A percentile compares a stretch with the other conserved stretches of the same genome.
Evolutionary conservation across 495 filamentous ascomycete genomes (phyloP).

Genomic region (Xylaria longipes): DNA sequence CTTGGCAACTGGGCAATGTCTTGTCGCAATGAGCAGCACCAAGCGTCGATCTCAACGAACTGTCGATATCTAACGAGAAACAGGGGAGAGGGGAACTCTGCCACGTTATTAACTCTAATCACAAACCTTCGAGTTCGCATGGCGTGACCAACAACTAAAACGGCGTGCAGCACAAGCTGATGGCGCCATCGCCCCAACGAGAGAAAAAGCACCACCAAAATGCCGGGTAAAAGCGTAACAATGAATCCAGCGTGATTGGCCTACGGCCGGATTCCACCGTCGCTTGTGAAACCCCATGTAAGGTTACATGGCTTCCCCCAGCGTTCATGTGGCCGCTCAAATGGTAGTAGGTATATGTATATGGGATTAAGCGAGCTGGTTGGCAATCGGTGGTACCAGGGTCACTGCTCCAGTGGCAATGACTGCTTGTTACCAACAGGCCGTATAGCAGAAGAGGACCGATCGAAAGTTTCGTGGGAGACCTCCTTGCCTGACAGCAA

Average conservation of each 20-base stretch:
- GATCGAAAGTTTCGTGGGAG: background rate
- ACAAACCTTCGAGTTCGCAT: background rate
- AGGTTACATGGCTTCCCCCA: slow-evolving; percentile 18
- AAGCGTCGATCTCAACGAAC: background rate
- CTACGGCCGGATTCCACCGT: background rate
- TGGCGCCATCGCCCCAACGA: slow-evolving; percentile 23
- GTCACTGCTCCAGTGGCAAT: background rate
- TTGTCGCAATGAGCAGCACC: background rate
- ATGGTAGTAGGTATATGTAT: background rate
- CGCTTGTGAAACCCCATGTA: background rate
- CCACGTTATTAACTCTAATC: background rate
- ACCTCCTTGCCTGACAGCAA: background rate
- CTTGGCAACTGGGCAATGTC: slow-evolving; percentile 3
- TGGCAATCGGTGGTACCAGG: background rate
- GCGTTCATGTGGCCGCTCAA: background rate
- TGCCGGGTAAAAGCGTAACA: background rate
- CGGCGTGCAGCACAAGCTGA: slow-evolving; percentile 15
- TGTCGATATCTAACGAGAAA: background rate
- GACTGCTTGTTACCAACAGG: background rate
- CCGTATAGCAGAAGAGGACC: background rate
- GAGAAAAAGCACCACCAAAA: background rate
- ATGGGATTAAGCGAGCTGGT: background rate
- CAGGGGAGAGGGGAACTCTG: background rate
- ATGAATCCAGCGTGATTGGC: background rate
- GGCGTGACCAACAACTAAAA: slow-evolving; percentile 17